Conservation (phyloP, 1,284 basidiomycete genomes). For the Tausonia pullulans region DNA sequence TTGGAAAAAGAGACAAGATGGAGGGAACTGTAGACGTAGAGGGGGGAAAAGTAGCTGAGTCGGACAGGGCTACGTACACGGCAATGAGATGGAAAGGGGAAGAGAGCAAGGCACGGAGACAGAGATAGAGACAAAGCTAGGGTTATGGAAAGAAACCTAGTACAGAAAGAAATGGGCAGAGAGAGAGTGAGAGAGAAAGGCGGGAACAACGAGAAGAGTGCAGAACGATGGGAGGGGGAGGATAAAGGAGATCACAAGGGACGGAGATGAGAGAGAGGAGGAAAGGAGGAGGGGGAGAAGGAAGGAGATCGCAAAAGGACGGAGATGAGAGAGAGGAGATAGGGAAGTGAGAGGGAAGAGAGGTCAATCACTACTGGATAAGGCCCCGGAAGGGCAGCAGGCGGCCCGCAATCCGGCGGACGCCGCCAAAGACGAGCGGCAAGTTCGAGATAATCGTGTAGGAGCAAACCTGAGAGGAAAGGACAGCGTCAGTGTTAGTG, state of each 20-base stretch:
- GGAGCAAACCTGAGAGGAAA: background rate
- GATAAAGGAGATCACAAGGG: background rate
- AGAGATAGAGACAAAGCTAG: background rate
- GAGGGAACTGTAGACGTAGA: too few species aligned
- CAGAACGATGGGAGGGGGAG: background rate
- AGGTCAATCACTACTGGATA: background rate
- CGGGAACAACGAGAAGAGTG: background rate
- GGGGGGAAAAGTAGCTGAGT: too few species aligned
- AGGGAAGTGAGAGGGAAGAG: background rate
- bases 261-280: background rate
- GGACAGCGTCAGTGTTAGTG: constrained; percentile 8
- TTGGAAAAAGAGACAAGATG: too few species aligned
- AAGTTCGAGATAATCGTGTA: constrained; percentile 8
- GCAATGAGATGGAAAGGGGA: too few species aligned
- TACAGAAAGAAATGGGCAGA: background rate
- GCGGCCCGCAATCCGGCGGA: constrained; percentile 15
- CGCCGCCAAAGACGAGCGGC: constrained; percentile 14
- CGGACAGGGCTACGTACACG: too few species aligned
- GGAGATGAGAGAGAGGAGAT: background rate
- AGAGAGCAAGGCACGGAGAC: too few species aligned
- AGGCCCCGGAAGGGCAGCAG: constrained; percentile 20
- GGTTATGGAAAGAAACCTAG: background rate
- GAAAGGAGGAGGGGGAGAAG: background rate
- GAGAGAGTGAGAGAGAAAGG: background rate
- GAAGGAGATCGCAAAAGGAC: background rate